phyloP scores from a whole-genome alignment of 2,329 filamentous ascomycete genomes.

The Aspergillus bombycis region DNA sequence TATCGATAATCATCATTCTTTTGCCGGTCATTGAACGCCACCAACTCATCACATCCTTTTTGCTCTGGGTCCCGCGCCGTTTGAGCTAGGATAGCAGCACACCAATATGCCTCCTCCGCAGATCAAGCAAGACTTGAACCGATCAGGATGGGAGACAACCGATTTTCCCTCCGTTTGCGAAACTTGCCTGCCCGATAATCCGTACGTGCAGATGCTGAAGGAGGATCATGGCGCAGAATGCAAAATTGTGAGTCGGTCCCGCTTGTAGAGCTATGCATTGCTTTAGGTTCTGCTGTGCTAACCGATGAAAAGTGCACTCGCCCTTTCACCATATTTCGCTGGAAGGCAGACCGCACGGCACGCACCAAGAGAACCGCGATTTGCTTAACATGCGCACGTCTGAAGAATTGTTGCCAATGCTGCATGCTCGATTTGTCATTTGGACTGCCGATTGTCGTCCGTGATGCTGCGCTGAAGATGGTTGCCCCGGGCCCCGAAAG shows the following conservation, averaged over 20 bases:
- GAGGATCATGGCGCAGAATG: constrained; percentile 90
- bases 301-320: constrained; percentile 67
- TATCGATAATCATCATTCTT: constrained; percentile 17
- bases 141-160: constrained; percentile 88
- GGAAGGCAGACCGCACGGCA: constrained; percentile 88
- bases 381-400: constrained; percentile 90
- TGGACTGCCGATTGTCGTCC: constrained; percentile 88
- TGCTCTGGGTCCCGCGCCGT: constrained; percentile 2
- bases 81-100: neutral
- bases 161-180: constrained; percentile 65
- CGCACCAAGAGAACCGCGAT: constrained; percentile 94
- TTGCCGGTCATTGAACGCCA: neutral
- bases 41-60: neutral
- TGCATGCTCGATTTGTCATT: constrained; percentile 99
- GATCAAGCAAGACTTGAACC: constrained; percentile 94
- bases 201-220: constrained; percentile 98
- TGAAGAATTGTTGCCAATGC: constrained; percentile 98
- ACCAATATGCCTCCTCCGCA: constrained; percentile 72
- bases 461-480: constrained; percentile 97
- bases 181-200: constrained; percentile 92
- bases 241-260: constrained; percentile 57
- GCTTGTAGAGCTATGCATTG: neutral
- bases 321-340: constrained; percentile 93
- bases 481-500: constrained; percentile 90
- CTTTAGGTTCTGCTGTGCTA: neutral